A percentile compares a stretch with the other conserved stretches of the same genome.
Conservation (phyloP, 805 yeast species). For the Wickerhamomyces silvicola region DNA sequence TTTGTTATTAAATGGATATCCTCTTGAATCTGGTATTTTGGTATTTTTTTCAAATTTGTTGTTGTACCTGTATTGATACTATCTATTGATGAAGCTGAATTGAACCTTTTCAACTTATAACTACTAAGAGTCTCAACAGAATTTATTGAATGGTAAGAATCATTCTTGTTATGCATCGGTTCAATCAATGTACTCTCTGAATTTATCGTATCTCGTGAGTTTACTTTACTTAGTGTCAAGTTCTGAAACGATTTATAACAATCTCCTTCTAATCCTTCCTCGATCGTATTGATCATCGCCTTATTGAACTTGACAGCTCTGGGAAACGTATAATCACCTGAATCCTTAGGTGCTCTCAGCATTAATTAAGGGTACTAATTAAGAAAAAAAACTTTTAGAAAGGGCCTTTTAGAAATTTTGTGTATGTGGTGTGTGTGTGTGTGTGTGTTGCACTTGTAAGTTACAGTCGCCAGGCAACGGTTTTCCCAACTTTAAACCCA, state of each 20-base stretch:
- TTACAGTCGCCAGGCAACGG: no score
- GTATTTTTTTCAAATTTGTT: conserved; percentile 9
- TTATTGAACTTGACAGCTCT: neutral
- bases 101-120: conserved; percentile 12
- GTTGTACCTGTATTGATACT: conserved; percentile 1
- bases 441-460: no score
- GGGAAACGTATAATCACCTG: no score
- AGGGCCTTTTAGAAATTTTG: no score
- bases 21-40: conserved; percentile 12
- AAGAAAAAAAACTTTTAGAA: no score
- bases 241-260: neutral
- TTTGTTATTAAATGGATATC: conserved; percentile 7
- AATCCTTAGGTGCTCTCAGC: no score
- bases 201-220: conserved; percentile 9
- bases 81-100: conserved; percentile 13
- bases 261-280: neutral
- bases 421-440: no score
- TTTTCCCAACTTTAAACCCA: no score
- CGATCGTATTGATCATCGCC: neutral
- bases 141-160: conserved; percentile 12
- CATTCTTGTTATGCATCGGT: conserved; percentile 12
- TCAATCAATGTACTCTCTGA: conserved; percentile 9
- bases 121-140: conserved; percentile 15
- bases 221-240: conserved; percentile 3
- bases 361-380: no score